Evolutionary conservation across 1,139 yeast genomes (phyloP).

Genomic region (Suhomyces taliae): DNA sequence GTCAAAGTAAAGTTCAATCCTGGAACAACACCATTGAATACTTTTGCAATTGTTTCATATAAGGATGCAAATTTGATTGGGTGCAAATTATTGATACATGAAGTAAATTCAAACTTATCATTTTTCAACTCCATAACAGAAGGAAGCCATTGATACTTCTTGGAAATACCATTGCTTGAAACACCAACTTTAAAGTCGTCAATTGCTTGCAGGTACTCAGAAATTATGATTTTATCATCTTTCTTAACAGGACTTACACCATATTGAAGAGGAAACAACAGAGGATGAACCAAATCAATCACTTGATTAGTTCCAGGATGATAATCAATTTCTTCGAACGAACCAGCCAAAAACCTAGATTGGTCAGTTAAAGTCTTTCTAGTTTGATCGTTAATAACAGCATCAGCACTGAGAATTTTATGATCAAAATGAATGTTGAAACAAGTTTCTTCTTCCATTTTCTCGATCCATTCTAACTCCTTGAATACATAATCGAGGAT

Average conservation of each 20-base stretch:
- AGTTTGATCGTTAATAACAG: conserved; percentile 1
- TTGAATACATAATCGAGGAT: conserved; percentile 24
- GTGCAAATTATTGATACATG: conserved; percentile 44
- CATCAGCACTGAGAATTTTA: too few species aligned
- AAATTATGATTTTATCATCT: not conserved
- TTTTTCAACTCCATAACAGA: conserved; percentile 11
- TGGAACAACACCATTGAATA: conserved; percentile 31
- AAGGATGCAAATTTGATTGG: conserved; percentile 26
- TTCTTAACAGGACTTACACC: conserved; percentile 29
- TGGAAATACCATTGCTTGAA: too few species aligned
- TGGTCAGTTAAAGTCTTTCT: conserved; percentile 8
- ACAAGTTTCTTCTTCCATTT: conserved; percentile 14
- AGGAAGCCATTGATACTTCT: too few species aligned
- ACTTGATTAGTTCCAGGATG: conserved; percentile 41
- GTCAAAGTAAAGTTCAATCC: conserved; percentile 32
- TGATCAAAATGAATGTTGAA: conserved; percentile 6
- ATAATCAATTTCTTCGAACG: conserved; percentile 28
- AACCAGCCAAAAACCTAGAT: conserved; percentile 15
- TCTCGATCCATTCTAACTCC: conserved; percentile 33
- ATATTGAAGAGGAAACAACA: conserved; percentile 39
- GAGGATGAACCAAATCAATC: conserved; percentile 45
- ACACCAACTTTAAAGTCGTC: too few species aligned
- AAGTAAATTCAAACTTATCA: conserved; percentile 19
- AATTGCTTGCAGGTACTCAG: too few species aligned
- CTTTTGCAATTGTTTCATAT: conserved; percentile 28